Evolutionary conservation across 208 protist genomes (phyloP).

Genomic region (Angomonas desouzai): DNA sequence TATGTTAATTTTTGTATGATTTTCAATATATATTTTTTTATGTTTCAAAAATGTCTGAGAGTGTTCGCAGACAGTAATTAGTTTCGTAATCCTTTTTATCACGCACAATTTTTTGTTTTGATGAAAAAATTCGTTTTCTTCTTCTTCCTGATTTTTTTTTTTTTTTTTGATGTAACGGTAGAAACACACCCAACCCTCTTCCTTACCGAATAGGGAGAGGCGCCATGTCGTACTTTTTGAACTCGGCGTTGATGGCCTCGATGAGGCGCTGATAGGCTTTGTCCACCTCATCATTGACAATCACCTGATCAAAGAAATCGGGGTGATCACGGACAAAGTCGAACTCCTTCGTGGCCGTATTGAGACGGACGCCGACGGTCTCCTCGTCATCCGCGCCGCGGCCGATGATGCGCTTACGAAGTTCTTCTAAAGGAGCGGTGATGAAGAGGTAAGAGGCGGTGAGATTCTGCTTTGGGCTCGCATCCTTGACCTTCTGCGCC

Average conservation of each 20-base stretch:
- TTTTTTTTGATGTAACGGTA: slow-evolving; percentile 2
- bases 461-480: slow-evolving; percentile 14
- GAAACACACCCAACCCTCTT: slow-evolving; percentile 12
- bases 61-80: neutral
- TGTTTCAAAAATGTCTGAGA: neutral
- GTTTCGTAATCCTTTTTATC: too few species aligned
- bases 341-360: slow-evolving; percentile 72
- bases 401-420: slow-evolving; percentile 68
- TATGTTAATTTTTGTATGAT: too few species aligned
- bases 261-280: slow-evolving; percentile 54
- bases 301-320: slow-evolving; percentile 61
- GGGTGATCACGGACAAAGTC: slow-evolving; percentile 63
- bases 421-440: slow-evolving; percentile 69
- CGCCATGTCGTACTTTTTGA: slow-evolving; percentile 53
- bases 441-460: slow-evolving; percentile 76
- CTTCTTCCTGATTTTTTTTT: slow-evolving; percentile 10
- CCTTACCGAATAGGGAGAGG: slow-evolving; percentile 20
- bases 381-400: slow-evolving; percentile 79
- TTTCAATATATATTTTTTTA: too few species aligned
- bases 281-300: slow-evolving; percentile 80
- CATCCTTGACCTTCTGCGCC: slow-evolving; percentile 59
- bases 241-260: slow-evolving; percentile 41
- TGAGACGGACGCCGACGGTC: slow-evolving; percentile 60
- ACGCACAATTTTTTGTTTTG: too few species aligned
- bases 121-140: neutral